Evolutionary conservation across 768 basidiomycete genomes (phyloP).

Genomic region (Macrolepiota fuliginosa): DNA sequence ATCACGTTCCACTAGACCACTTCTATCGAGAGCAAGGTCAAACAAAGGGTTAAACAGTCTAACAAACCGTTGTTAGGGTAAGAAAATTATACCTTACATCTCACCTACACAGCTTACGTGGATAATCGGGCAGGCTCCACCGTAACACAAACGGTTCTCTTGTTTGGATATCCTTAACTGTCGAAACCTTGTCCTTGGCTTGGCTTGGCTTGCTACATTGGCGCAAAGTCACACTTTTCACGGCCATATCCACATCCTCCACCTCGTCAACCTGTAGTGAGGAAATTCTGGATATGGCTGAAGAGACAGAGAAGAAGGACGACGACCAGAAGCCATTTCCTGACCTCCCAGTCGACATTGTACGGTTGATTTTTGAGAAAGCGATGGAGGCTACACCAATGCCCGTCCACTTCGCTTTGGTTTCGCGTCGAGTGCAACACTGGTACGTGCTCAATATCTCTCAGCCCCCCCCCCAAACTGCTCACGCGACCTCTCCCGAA

Average conservation of each 20-base stretch:
- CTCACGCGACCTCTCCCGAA: not conserved
- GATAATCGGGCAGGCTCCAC: not conserved
- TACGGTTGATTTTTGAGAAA: conserved; percentile 7
- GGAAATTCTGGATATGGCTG: not conserved
- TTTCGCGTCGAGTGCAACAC: conserved; percentile 9
- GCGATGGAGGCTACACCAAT: conserved; percentile 8
- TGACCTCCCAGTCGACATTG: conserved; percentile 4
- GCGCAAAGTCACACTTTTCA: not conserved
- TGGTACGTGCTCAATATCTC: not conserved
- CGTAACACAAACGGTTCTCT: not conserved
- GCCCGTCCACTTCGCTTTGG: conserved; percentile 4
- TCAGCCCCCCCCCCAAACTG: not conserved
- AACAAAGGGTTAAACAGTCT: too few species aligned
- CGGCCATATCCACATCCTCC: not conserved
- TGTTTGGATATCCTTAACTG: not conserved
- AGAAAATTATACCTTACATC: not conserved
- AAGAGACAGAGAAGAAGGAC: not conserved
- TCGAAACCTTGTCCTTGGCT: not conserved
- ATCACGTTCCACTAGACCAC: too few species aligned
- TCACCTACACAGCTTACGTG: not conserved
- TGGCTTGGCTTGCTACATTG: not conserved
- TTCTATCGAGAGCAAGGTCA: too few species aligned
- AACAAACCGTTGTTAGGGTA: not conserved
- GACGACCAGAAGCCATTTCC: not conserved
- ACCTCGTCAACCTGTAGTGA: not conserved